These are phyloP conservation scores for Yamadazyma pseudoaaseri DNA, from an alignment of 1,139 yeast genomes.

Conservation along the genomic window DNA sequence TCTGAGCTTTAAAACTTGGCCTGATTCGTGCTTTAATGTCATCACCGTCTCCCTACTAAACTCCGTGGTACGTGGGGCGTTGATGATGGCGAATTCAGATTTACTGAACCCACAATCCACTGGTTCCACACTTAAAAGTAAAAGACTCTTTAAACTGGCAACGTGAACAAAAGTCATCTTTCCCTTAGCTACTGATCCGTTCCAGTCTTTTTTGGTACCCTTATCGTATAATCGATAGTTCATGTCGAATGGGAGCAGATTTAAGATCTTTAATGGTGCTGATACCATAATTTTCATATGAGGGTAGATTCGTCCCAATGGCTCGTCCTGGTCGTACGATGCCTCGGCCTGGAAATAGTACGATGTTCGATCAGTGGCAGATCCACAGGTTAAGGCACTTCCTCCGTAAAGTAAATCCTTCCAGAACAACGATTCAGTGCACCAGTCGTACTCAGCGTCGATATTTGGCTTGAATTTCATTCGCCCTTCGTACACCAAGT, in stretches of 20 bases:
- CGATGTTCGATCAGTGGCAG: slow-evolving; percentile 40
- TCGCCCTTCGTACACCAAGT: slow-evolving; percentile 56
- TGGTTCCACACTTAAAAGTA: slow-evolving; percentile 73
- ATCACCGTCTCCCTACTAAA: slow-evolving; percentile 57
- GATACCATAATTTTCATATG: slow-evolving; percentile 76
- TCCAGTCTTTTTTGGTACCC: slow-evolving; percentile 69
- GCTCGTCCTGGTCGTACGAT: slow-evolving; percentile 58
- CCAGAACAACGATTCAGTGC: slow-evolving; percentile 64
- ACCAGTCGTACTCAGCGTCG: slow-evolving; percentile 60
- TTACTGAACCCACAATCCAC: slow-evolving; percentile 59
- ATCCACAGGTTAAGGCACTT: slow-evolving; percentile 58
- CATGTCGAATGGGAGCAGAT: slow-evolving; percentile 80
- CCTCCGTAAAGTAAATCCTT: slow-evolving; percentile 53
- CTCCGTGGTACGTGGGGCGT: slow-evolving; percentile 53
- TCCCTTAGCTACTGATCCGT: slow-evolving; percentile 61
- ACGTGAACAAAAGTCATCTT: slow-evolving; percentile 74
- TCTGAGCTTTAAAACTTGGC: slow-evolving; percentile 63
- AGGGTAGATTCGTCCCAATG: slow-evolving; percentile 75
- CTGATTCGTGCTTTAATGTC: slow-evolving; percentile 53
- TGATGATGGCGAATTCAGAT: slow-evolving; percentile 81
- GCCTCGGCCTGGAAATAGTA: slow-evolving; percentile 80
- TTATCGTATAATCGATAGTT: slow-evolving; percentile 77
- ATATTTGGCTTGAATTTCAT: slow-evolving; percentile 62
- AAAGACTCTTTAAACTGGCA: slow-evolving; percentile 67
- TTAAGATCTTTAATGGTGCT: slow-evolving; percentile 86